Evolutionary conservation across 331 rosid genomes (phyloP), one percentile per base, ranked within the genome.

Genomic region (Phaseolus coccineus): DNA sequence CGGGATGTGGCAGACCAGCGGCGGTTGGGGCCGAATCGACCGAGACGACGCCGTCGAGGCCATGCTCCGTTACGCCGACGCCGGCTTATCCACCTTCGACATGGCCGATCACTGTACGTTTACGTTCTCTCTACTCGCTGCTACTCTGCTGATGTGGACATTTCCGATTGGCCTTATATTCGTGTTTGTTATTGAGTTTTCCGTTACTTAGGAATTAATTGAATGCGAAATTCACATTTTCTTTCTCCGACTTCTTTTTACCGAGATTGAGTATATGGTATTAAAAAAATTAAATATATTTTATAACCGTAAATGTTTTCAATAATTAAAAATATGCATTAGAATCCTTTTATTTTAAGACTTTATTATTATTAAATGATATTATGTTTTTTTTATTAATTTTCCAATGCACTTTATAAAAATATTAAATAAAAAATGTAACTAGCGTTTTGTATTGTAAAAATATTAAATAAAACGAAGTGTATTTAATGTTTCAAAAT

Each of bases 1-100:
- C 59, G 96, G 94, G 58, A 91, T 95, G 96, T 95, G 97, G 97
- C 97, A 95, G 82, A 89, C 96, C 2, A 90, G 97, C 22, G 99
- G 97, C 0, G 97, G 91, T 5, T 92, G 96, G 97, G 97, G 97
- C 2, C 84, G 88, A 62, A 95, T 95, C 69, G 96, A 95, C 79
- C 86, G 97, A 52, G 81, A 93, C 86, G 87, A 80, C 82, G 92
- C 95, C 86, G 96, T 91, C 11, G 93, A 93, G 46, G 94, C 97
- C 39, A 95, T 95, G 97, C 94, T 95, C 35, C 90, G 88, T 5
- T 87, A 95, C 81, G 90, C 97, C 81, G 94, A 95, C 81, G 84
- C 97, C 39, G 99, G 97, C 69, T 83, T 93, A 37, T 74, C 96
- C 77, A 95, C 99, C 67, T 91, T 92, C 81, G 99, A 95, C 87